Evolutionary conservation across 2,329 filamentous ascomycete species (phyloP).

Genomic region (Zalaria sp.): DNA sequence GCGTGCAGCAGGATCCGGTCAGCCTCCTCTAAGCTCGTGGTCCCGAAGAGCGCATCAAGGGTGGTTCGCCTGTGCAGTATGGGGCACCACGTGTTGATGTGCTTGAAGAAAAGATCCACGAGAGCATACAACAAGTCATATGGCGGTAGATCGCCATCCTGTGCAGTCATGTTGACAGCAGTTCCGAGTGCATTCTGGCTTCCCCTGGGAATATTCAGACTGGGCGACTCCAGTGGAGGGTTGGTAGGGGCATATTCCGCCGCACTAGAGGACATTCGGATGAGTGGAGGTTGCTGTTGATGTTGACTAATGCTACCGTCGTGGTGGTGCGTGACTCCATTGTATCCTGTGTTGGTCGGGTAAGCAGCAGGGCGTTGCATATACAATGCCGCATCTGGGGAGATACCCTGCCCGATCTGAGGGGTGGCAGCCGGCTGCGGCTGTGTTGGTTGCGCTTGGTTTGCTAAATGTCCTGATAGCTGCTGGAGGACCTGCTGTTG

Average conservation of each 20-base stretch:
- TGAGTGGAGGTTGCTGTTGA: slow-evolving; percentile 9
- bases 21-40: slow-evolving; percentile 60
- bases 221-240: slow-evolving; percentile 43
- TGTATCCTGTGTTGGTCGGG: slow-evolving; percentile 10
- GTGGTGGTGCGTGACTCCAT: slow-evolving; percentile 7
- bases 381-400: slow-evolving; percentile 31
- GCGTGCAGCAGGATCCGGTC: slow-evolving; percentile 75
- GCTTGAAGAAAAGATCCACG: slow-evolving; percentile 49
- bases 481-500: slow-evolving; percentile 33
- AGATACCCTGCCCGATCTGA: slow-evolving; percentile 26
- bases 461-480: slow-evolving; percentile 11
- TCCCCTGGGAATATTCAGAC: slow-evolving; percentile 38
- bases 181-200: slow-evolving; percentile 6
- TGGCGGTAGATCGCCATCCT: slow-evolving; percentile 38
- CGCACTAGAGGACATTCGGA: slow-evolving; percentile 4
- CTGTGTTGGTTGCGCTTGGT: neutral
- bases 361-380: slow-evolving; percentile 29
- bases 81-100: slow-evolving; percentile 60
- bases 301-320: slow-evolving; percentile 2
- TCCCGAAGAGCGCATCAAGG: slow-evolving; percentile 67
- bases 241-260: slow-evolving; percentile 18
- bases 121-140: slow-evolving; percentile 46
- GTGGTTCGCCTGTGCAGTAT: slow-evolving; percentile 79
- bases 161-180: slow-evolving; percentile 13
- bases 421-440: slow-evolving; percentile 7